Evolutionary conservation across 2,329 filamentous ascomycete genomes (phyloP).

Genomic region (Diaporthe longicolla): DNA sequence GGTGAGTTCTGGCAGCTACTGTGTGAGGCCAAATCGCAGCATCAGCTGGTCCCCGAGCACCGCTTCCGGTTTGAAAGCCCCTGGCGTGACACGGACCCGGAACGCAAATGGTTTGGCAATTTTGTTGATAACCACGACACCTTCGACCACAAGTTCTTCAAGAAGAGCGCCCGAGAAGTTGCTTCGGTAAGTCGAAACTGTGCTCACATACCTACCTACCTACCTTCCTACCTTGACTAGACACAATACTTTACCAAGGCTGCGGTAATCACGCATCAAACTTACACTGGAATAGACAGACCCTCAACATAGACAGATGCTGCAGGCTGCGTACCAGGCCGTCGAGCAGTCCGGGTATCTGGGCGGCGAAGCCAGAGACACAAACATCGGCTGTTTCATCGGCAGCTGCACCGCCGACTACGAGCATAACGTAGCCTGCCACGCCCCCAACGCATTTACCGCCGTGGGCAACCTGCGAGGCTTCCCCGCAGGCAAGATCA

Average conservation of each 20-base stretch:
- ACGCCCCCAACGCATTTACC: background rate
- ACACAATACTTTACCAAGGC: too few species aligned
- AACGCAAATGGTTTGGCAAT: background rate
- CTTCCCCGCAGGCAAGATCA: background rate
- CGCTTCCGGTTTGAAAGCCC: background rate
- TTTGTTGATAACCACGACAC: background rate
- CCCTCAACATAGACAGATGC: background rate
- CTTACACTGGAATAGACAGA: too few species aligned
- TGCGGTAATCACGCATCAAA: too few species aligned
- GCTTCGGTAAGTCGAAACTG: too few species aligned
- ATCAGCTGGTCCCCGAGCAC: background rate
- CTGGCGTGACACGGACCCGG: background rate
- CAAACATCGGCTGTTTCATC: background rate
- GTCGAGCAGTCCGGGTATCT: background rate
- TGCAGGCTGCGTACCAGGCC: background rate
- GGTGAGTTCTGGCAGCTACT: constrained; percentile 43
- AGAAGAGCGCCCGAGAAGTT: background rate
- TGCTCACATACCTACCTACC: too few species aligned
- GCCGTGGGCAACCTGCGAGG: background rate
- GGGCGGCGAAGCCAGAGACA: too few species aligned
- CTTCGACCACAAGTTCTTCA: background rate
- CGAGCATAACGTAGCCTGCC: background rate
- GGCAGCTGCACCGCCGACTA: background rate
- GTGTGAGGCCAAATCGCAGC: constrained; percentile 25
- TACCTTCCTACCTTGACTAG: too few species aligned